Conservation (phyloP, 2,329 filamentous ascomycete genomes). For the Verticillium nubilum region DNA sequence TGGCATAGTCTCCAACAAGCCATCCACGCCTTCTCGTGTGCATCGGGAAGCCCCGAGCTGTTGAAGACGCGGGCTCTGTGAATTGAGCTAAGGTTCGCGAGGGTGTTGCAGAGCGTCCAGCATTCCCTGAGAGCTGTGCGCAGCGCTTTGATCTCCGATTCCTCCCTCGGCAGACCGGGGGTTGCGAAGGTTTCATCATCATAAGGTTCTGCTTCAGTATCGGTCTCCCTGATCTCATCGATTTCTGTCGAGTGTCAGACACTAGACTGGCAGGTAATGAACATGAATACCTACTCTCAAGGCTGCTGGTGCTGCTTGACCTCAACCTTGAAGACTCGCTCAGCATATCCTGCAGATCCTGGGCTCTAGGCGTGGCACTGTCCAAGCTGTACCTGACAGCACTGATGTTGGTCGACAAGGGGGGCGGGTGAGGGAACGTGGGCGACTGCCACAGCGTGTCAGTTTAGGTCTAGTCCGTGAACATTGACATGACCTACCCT, state of each 20-base stretch:
- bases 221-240: conserved; percentile 46
- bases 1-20: conserved; percentile 92
- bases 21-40: conserved; percentile 86
- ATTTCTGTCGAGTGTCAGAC: conserved; percentile 41
- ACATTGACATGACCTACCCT: conserved; percentile 22
- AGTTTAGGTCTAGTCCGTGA: background rate
- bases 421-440: conserved; percentile 46
- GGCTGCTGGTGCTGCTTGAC: conserved; percentile 65
- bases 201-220: conserved; percentile 51
- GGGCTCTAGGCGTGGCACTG: conserved; percentile 72
- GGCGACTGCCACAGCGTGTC: background rate
- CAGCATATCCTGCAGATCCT: conserved; percentile 72
- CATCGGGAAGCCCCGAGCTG: conserved; percentile 66
- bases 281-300: conserved; percentile 58
- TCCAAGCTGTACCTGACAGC: conserved; percentile 61
- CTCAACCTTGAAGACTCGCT: conserved; percentile 49
- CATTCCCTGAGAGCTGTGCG: conserved; percentile 77
- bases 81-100: conserved; percentile 78
- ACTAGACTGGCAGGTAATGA: background rate
- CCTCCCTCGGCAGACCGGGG: conserved; percentile 35
- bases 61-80: conserved; percentile 76
- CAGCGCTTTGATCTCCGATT: conserved; percentile 62
- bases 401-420: conserved; percentile 69
- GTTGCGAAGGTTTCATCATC: conserved; percentile 42
- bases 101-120: conserved; percentile 89